phyloP scores from a whole-genome alignment of 1,284 basidiomycete species.

The Malassezia furfur region DNA sequence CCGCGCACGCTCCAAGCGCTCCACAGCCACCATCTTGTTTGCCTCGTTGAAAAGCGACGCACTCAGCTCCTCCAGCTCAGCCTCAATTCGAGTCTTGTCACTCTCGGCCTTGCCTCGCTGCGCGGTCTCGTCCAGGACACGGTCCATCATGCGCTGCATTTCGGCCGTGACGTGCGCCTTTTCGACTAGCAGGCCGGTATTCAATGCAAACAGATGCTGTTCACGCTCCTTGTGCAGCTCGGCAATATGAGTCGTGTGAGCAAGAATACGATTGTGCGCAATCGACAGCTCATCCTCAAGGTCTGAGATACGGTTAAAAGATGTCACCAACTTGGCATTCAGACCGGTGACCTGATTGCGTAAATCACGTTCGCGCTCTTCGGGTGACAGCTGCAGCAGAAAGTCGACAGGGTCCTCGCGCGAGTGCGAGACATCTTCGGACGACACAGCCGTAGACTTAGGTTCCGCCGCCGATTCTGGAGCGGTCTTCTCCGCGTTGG shows the following conservation, averaged over 20 bases:
- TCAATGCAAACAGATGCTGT: constrained; percentile 49
- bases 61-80: constrained; percentile 73
- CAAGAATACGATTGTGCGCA: constrained; percentile 61
- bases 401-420: not conserved
- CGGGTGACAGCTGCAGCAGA: not conserved
- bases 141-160: constrained; percentile 85
- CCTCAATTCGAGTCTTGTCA: constrained; percentile 54
- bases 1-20: constrained; percentile 62
- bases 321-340: constrained; percentile 80
- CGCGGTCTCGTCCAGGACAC: constrained; percentile 83
- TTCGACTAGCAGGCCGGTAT: constrained; percentile 80
- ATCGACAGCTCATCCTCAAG: constrained; percentile 82
- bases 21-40: constrained; percentile 63
- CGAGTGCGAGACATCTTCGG: no score
- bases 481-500: no score
- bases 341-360: constrained; percentile 80
- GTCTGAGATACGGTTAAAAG: constrained; percentile 82
- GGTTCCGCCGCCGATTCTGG: no score
- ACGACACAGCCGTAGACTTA: no score
- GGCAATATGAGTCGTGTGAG: constrained; percentile 42
- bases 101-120: constrained; percentile 76
- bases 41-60: constrained; percentile 56
- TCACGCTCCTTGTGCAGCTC: constrained; percentile 55
- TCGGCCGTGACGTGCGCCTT: constrained; percentile 77
- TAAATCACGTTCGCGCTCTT: constrained; percentile 71